phyloP scores from a whole-genome alignment of 1,284 basidiomycete genomes.

The Cutaneotrichosporon cutaneum region DNA sequence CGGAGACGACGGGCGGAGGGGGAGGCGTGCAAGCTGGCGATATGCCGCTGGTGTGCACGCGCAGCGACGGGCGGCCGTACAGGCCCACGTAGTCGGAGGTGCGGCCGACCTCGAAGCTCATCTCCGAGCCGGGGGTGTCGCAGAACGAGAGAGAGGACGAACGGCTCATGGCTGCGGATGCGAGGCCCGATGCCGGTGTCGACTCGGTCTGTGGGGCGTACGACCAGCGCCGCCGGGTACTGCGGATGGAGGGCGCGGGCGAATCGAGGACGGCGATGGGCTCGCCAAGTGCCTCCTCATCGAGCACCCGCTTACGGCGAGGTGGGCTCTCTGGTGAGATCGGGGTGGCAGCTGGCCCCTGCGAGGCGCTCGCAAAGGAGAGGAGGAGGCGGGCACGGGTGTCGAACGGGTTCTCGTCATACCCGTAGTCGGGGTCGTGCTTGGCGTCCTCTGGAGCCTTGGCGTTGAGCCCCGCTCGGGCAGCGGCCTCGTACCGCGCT shows the following conservation, averaged over 20 bases:
- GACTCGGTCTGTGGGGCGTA: background rate
- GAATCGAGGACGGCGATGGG: conserved; percentile 8
- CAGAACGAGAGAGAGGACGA: conserved; percentile 15
- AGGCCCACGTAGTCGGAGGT: conserved; percentile 19
- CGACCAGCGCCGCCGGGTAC: background rate
- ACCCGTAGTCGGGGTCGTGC: conserved; percentile 25
- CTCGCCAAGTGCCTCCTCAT: background rate
- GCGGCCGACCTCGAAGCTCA: conserved; percentile 24
- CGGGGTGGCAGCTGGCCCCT: background rate
- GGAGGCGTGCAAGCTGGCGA: conserved; percentile 1
- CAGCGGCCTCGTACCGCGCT: conserved; percentile 19
- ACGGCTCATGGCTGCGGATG: conserved; percentile 13
- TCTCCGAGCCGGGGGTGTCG: conserved; percentile 19
- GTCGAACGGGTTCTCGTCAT: conserved; percentile 29
- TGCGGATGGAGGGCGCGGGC: conserved; percentile 6
- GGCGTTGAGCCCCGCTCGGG: conserved; percentile 11
- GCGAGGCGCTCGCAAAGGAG: background rate
- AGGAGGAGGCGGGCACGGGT: conserved; percentile 18
- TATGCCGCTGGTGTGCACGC: background rate
- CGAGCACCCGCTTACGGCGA: background rate
- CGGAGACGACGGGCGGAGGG: background rate
- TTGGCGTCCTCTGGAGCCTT: conserved; percentile 8
- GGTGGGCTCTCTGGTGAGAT: background rate
- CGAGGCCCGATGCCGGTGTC: background rate
- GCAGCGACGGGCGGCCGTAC: conserved; percentile 16